Base-by-base conservation (phyloP, 306 rosid genomes). In the Ormosia emarginata region DNA sequence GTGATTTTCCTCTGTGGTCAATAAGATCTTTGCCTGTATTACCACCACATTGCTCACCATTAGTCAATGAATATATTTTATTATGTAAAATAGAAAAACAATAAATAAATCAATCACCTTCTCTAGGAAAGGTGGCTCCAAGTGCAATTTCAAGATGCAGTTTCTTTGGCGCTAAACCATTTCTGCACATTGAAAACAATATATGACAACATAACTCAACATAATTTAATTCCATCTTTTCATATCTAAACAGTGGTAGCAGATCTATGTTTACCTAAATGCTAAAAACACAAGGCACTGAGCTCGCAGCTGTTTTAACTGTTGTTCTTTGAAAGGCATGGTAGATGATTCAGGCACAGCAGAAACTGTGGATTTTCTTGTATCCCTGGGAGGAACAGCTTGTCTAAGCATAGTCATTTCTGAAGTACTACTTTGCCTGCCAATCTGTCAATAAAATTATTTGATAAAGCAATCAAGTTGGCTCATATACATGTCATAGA, bases 221-320 rank as follows among this genome's bases (percentile, higher is more conserved):
- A 65, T 55, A 13, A 77, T 49, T 65, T 44, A 67, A 57, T 24
- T 46, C 61, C 37, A 18, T 53, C 74, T 67, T 30, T 62, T 49
- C 63, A 84, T 46, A 80, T 50, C 39, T 15, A 69, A 71, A 66
- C 67, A 18, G 43, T 17, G 57, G 41, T 68, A 10, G 80, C 61
- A 47, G 36, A 81, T 69, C 57, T 12, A 47, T 64, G 75, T 66
- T 81, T 74, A 96, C 99, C 99, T 93, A 87, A 96, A 94, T 71
- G 99, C 98, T 68, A 96, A 88, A 85, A 96, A 96, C 75, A 96
- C 99, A 84, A 96, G 99, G 90, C 99, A 96, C 86, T 96, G 99
- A 8, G 99, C 99, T 82, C 99, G 92, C 67, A 96, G 99, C 88
- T 93, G 99, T 81, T 96, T 96, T 80, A 96, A 85, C 81, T 96